phyloP scores from a whole-genome alignment of 306 rosid genomes.

The Amphicarpaea edgeworthii region DNA sequence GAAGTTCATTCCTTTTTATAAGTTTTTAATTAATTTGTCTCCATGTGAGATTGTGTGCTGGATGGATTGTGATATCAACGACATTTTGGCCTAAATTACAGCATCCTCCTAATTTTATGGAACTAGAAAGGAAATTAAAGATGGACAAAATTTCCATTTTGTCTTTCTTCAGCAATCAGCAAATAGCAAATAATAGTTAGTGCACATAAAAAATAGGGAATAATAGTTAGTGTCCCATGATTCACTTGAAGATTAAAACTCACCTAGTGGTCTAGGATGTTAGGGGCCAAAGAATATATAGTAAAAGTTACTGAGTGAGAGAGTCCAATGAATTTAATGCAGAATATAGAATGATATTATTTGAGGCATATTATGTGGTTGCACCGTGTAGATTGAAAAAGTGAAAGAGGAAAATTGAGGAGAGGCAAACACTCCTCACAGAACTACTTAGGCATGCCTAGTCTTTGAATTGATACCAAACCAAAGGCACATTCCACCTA shows the following conservation, averaged over 20 bases:
- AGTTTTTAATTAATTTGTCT: conserved; percentile 26
- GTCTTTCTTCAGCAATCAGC: conserved; percentile 34
- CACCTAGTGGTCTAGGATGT: conserved; percentile 35
- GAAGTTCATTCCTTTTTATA: not conserved
- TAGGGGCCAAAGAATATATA: conserved; percentile 50
- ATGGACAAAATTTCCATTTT: not conserved
- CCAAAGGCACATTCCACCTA: conserved; percentile 39
- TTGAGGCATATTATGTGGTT: conserved; percentile 33
- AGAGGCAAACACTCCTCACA: conserved; percentile 37
- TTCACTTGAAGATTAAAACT: conserved; percentile 44
- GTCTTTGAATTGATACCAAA: not conserved
- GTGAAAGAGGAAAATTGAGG: conserved; percentile 37
- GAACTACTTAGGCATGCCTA: conserved; percentile 39
- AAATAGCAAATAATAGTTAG: conserved; percentile 28
- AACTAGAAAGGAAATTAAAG: conserved; percentile 11
- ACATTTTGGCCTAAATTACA: conserved; percentile 33
- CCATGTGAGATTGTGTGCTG: conserved; percentile 33
- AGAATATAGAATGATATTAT: conserved; percentile 38
- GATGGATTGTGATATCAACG: conserved; percentile 40
- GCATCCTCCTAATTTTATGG: conserved; percentile 38
- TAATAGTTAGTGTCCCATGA: conserved; percentile 45
- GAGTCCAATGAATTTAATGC: conserved; percentile 40
- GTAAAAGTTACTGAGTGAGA: conserved; percentile 28
- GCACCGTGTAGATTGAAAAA: conserved; percentile 43
- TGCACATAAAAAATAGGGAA: conserved; percentile 29